phyloP scores from a whole-genome alignment of 305 asterid species.

The Fraxinus velutina region DNA sequence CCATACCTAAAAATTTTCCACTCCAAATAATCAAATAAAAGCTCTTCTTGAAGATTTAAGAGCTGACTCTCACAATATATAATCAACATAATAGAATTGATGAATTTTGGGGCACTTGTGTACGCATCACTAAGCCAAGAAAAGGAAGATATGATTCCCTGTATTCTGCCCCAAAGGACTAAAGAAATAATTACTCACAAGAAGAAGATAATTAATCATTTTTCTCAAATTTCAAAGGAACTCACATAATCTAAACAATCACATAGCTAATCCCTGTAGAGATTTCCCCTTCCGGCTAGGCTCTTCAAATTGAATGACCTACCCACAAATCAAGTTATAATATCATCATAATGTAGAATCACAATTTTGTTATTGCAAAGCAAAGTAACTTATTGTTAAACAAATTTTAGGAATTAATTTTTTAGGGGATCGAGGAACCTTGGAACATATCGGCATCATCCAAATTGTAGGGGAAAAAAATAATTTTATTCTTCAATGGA shows the following conservation, averaged over 20 bases:
- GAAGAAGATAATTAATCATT: not conserved
- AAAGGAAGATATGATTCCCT: not conserved
- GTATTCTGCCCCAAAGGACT: not conserved
- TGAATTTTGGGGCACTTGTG: not conserved
- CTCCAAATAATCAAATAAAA: not conserved
- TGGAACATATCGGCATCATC: not conserved
- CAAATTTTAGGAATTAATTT: not conserved
- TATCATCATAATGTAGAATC: not conserved
- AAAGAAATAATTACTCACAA: not conserved
- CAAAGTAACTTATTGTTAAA: not conserved
- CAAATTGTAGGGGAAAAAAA: slow-evolving; percentile 14
- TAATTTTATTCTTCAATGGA: slow-evolving; percentile 11
- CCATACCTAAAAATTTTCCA: not conserved
- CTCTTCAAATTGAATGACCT: not conserved
- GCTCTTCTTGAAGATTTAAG: not conserved
- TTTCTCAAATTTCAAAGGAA: not conserved
- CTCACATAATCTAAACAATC: not conserved
- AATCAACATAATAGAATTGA: not conserved
- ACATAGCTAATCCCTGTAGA: not conserved
- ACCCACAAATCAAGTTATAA: not conserved
- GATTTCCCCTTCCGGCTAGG: not conserved
- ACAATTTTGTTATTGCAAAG: not conserved
- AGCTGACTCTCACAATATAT: not conserved
- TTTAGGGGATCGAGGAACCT: slow-evolving; percentile 1
- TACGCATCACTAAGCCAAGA: not conserved